A percentile compares a stretch with the other conserved stretches of the same genome.
Conservation (phyloP, 352 stramenopile genomes). For the Phytophthora sojae region DNA sequence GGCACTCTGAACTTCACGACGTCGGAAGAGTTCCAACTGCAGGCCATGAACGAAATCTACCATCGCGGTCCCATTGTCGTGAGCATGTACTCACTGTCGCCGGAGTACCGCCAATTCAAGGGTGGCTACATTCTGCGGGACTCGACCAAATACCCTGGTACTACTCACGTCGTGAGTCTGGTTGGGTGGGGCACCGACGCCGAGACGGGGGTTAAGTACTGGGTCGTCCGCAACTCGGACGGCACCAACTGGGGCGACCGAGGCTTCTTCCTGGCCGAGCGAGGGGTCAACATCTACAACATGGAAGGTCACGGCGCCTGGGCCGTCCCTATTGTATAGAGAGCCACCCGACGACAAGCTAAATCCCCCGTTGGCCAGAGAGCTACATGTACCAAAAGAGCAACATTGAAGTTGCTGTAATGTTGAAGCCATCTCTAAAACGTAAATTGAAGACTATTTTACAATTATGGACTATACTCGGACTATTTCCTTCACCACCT, state of each 20-base stretch:
- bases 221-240: conserved; percentile 96
- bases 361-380: background rate
- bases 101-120: conserved; percentile 88
- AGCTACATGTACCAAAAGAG: no score
- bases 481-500: conserved; percentile 18
- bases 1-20: conserved; percentile 81
- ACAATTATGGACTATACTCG: conserved; percentile 19
- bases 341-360: background rate
- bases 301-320: conserved; percentile 77
- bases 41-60: conserved; percentile 97
- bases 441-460: conserved; percentile 13
- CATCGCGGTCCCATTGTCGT: conserved; percentile 94
- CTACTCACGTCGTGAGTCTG: conserved; percentile 94
- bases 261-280: conserved; percentile 77
- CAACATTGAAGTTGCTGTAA: background rate
- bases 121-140: conserved; percentile 93
- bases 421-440: conserved; percentile 17
- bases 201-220: conserved; percentile 92
- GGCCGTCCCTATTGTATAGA: conserved; percentile 71
- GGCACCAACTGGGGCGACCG: conserved; percentile 80
- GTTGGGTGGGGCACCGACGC: conserved; percentile 94
- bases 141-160: conserved; percentile 76
- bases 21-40: conserved; percentile 67
- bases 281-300: conserved; percentile 83
- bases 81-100: conserved; percentile 88